Evolutionary conservation across 306 rosid species (phyloP), one percentile per base, ranked within the genome.

Genomic region (Medicago arabica): DNA sequence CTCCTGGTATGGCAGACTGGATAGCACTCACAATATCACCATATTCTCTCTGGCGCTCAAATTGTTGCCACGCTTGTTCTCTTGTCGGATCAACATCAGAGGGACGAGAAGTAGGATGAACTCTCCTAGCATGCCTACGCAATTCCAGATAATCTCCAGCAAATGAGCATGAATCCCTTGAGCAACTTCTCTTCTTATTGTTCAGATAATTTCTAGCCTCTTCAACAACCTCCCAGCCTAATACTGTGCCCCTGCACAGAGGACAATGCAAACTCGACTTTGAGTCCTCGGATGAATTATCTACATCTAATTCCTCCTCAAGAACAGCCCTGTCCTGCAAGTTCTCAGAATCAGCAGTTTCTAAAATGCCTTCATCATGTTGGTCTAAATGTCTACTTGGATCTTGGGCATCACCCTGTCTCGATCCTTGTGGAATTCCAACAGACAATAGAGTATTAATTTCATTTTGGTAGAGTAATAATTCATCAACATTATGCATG

Each of bases 1-100:
- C 97, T 67, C 96, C 97, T 0, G 98, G 98, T 55, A 92, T 81
- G 34, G 97, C 92, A 34, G 97, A 87, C 51, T 89, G 95, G 67
- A 93, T 87, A 67, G 97, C 98, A 78, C 98, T 93, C 23, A 91
- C 89, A 67, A 93, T 89, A 75, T 93, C 98, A 10, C 94, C 98
- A 23, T 89, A 87, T 72, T 93, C 98, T 80, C 96, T 87, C 78
- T 91, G 98, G 41, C 82, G 94, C 77, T 93, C 98, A 75, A 93
- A 85, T 77, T 84, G 85, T 79, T 77, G 76, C 98, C 98, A 93
- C 9, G 92, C 90, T 69, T 88, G 86, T 78, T 91, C 97, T 71
- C 98, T 85, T 8, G 88, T 83, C 1, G 98, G 98, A 76, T 93
- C 97, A 66, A 81, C 55, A 4, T 85, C 88, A 7, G 98, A 84